A percentile compares a stretch with the other conserved stretches of the same genome.
Evolutionary conservation across 2,329 filamentous ascomycete species (phyloP).

Genomic region (Colletotrichum tabaci): DNA sequence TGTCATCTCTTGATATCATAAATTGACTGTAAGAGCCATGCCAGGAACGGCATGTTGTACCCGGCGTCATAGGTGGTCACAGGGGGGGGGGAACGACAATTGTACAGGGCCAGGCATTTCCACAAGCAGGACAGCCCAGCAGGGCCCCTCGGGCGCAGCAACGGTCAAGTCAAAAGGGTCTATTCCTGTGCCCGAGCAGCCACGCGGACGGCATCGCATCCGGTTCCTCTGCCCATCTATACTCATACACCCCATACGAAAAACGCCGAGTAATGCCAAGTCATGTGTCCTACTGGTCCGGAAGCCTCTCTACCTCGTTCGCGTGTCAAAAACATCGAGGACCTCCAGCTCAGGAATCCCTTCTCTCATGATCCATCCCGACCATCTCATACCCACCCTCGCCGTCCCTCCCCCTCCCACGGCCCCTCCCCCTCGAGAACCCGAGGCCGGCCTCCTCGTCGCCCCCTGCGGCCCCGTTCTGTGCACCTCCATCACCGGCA

Average conservation of each 20-base stretch:
- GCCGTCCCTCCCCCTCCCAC: slow-evolving; percentile 68
- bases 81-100: too few species aligned
- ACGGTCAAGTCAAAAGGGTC: neutral
- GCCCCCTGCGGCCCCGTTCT: slow-evolving; percentile 44
- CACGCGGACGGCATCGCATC: neutral
- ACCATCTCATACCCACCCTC: slow-evolving; percentile 78
- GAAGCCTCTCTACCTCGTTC: neutral
- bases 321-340: neutral
- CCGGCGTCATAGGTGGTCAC: too few species aligned
- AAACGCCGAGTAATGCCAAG: slow-evolving; percentile 53
- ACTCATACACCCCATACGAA: slow-evolving; percentile 45
- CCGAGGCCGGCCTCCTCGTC: slow-evolving; percentile 64
- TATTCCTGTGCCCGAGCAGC: neutral
- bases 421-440: slow-evolving; percentile 64
- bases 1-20: too few species aligned
- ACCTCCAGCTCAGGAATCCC: slow-evolving; percentile 37
- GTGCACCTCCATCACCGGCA: slow-evolving; percentile 41
- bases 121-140: too few species aligned
- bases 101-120: too few species aligned
- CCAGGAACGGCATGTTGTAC: too few species aligned
- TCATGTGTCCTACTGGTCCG: neutral
- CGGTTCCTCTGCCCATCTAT: neutral
- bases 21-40: too few species aligned
- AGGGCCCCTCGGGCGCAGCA: neutral
- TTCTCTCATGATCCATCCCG: slow-evolving; percentile 59